Base-by-base conservation (phyloP, 805 yeast species). In the Priceomyces carsonii region DNA sequence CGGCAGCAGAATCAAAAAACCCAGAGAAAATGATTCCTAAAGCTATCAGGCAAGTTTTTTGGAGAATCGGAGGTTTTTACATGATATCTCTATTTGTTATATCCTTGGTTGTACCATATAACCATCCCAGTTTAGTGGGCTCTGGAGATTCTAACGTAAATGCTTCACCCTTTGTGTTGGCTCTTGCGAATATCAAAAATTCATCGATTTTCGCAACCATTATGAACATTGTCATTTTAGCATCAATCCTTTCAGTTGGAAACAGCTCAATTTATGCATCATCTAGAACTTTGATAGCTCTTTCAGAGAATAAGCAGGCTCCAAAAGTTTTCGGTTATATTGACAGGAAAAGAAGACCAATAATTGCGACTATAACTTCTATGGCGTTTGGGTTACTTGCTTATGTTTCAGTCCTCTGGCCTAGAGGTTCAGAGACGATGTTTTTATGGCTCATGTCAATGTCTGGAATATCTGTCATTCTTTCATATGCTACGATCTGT, bases 11-110 rank as follows among this genome's bases (percentile, higher is more conserved):
- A 34, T 52, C 61, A 3, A 57, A 48, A 24, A 51, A 60, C 44
- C 67, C 67, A 3, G 40, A 60, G 16, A 48, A 46, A 21, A 51
- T 55, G 6, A 48, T 61, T 26, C 67, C 67, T 7, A 48, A 50
- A 19, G 67, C 67, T 10, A 55, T 58, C 28, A 57, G 57, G 34
- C 64, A 61, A 36, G 84, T 82, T 5, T 81, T 84, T 63, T 82
- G 88, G 87, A 71, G 89, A 58, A 78, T 84, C 36, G 62, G 78
- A 10, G 53, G 80, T 35, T 82, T 83, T 53, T 85, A 85, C 62
- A 62, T 84, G 44, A 30, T 70, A 66, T 49, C 76, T 64, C 32
- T 63, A 26, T 55, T 54, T 15, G 12, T 40, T n/a, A 26, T 36
- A 15, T 24, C 33, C 12, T 28, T 34, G 21, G 31, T 39, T 28